Evolutionary conservation across 2,329 filamentous ascomycete genomes (phyloP), one percentile per base, ranked within the genome.

Genomic region (Aspergillus proliferans): DNA sequence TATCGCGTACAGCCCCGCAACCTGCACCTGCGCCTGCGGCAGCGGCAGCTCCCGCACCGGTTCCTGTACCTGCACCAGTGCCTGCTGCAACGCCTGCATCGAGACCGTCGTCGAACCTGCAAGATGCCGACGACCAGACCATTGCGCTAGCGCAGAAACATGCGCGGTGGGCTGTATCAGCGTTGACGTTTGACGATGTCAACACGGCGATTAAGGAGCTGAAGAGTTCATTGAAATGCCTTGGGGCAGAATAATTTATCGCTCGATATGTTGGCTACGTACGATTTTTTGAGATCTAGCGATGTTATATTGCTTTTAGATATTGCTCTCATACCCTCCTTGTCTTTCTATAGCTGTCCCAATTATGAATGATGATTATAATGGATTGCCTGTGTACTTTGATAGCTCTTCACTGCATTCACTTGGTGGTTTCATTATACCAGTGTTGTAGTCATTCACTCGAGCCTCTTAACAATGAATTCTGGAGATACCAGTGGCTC

Each of bases 101-200:
- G 10, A 53, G 53, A 38, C 55, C 63, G 33, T 44, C 50, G 9
- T 45, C 50, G 9, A 55, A 52, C 30, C 52, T 64, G 15, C 65
- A 68, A n/a, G 59, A 62, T 5, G 59, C 76, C 4, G 78, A 86
- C 9, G 88, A 95, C 54, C 85, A 90, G 51, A 77, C 86, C 0
- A 85, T 96, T 33, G 75, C 82, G 33, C 80, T 84, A 59, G 92
- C 93, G 4, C 90, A 95, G 67, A 98, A 97, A 66, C 93, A 97
- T 72, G 91, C 92, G 2, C 90, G 89, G 61, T 98, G 89, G 88
- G 93, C 93, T 0, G 95, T 97, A 39, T 96, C 91, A 9, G 93
- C 93, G 0, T 73, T 98, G 43, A 95, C 96, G 61, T 98, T 98
- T 69, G 93, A 98, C 58, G 93, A 98, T 66, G 87, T 95, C 1